Base-by-base conservation (phyloP, 106 monocot species). In the Amphibolis antarctica region DNA sequence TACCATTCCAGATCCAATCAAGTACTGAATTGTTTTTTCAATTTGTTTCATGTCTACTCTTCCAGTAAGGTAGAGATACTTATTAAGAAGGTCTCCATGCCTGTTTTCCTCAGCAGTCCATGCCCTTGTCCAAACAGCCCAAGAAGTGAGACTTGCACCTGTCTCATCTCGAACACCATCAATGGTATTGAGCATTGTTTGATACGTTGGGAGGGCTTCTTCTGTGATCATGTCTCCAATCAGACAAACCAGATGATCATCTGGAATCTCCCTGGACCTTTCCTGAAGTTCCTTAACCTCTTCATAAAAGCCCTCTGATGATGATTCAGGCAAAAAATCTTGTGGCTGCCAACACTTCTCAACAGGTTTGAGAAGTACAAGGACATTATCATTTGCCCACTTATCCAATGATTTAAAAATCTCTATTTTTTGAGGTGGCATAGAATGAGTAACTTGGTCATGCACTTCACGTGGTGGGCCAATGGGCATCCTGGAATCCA, bases 71-170 rank as follows among this genome's bases (percentile, higher is more conserved):
- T 62, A 62, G 52, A 71, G 71, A 25, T 71, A 71, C 52, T 71
- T 71, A 52, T 71, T 71, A 5, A 71, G 71, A 62, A 71, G 71
- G 71, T 71, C 71, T 9, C 71, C 71, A 42, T 71, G 71, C 52
- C 71, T 71, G 36, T 71, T 71, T 36, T 71, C 71, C 53, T 71
- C 71, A 28, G 71, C 71, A 29, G 71, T 71, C 71, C 71, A 71
- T 25, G 71, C 61, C 62, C 71, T 62, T 12, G 71, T 71, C 71
- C 71, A 71, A 52, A 71, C n/a, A 52, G 71, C 71, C 71, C 71
- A 71, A 42, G 71, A 53, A 62, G 61, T 62, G 24, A 28, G 71
- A 43, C 71, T 71, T 52, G 71, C 71, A 62, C 71, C 71, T 23
- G 71, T 71, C 44, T 71, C 71, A 53, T 71, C 71, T 20, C 71